These are phyloP conservation scores for Malassezia japonica DNA, from an alignment of 1,284 basidiomycete species.

Conservation along the genomic window DNA sequence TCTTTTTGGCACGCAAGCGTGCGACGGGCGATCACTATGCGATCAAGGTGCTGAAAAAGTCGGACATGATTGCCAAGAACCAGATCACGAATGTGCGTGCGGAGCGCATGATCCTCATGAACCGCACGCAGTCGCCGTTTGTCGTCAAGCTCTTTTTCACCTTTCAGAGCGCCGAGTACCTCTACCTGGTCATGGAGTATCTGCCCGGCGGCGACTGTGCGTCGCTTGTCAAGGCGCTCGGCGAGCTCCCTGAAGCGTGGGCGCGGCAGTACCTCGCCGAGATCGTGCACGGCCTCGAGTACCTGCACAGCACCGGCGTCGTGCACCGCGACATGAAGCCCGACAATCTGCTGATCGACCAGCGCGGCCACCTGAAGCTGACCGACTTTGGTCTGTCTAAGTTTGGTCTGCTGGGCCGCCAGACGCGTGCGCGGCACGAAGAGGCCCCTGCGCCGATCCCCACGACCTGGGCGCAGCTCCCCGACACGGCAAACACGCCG, in stretches of 20 bases:
- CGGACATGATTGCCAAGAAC: slow-evolving; percentile 99
- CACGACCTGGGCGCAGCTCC: slow-evolving; percentile 17
- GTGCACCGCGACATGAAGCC: slow-evolving; percentile 98
- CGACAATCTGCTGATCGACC: slow-evolving; percentile 92
- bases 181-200: slow-evolving; percentile 53
- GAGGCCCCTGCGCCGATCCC: neutral
- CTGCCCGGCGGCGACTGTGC: slow-evolving; percentile 86
- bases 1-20: slow-evolving; percentile 96
- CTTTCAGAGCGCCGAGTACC: slow-evolving; percentile 51
- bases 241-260: slow-evolving; percentile 89
- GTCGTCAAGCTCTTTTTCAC: slow-evolving; percentile 53
- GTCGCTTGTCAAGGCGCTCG: slow-evolving; percentile 88
- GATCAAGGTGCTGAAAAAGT: slow-evolving; percentile 98
- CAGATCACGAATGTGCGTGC: slow-evolving; percentile 99
- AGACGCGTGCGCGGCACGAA: slow-evolving; percentile 49
- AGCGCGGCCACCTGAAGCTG: slow-evolving; percentile 87
- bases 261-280: slow-evolving; percentile 91
- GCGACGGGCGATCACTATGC: slow-evolving; percentile 97
- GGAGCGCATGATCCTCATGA: slow-evolving; percentile 98
- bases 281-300: slow-evolving; percentile 85
- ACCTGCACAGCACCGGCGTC: slow-evolving; percentile 82
- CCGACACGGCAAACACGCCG: neutral
- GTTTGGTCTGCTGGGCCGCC: slow-evolving; percentile 91
- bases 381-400: slow-evolving; percentile 96
- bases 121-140: slow-evolving; percentile 96